Evolutionary conservation across 31 red algal species (phyloP).

Genomic region (Odonthalia washingtoniensis): DNA sequence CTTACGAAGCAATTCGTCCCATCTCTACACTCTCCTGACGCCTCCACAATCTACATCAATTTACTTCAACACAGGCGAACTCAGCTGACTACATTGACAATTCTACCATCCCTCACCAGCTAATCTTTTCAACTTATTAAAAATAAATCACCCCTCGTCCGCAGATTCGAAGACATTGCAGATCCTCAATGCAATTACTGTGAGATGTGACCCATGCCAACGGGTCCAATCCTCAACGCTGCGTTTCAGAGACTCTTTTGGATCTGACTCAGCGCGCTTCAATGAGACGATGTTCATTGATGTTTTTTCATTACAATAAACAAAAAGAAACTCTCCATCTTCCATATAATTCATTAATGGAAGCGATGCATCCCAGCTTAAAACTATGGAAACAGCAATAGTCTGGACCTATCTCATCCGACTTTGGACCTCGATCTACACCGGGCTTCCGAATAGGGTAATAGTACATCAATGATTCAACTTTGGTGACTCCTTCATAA

Average conservation of each 20-base stretch:
- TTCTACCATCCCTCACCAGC: slow-evolving; percentile 25
- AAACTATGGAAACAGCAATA: neutral
- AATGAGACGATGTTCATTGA: slow-evolving; percentile 17
- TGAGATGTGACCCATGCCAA: slow-evolving; percentile 6
- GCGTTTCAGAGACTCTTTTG: slow-evolving; percentile 26
- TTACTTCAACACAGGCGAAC: neutral
- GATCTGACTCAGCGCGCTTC: slow-evolving; percentile 2
- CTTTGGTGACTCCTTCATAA: too few relatives aligned
- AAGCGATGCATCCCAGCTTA: neutral
- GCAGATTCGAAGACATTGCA: neutral
- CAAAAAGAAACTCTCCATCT: neutral
- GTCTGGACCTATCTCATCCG: neutral
- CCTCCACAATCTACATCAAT: too few relatives aligned
- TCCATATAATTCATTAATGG: slow-evolving; percentile 1
- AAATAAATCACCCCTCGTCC: neutral
- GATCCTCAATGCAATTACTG: neutral
- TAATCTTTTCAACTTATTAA: slow-evolving; percentile 32
- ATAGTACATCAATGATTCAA: too few relatives aligned
- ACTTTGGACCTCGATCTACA: neutral
- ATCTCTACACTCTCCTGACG: too few relatives aligned
- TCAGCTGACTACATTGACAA: slow-evolving; percentile 5
- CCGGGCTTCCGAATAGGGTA: too few relatives aligned
- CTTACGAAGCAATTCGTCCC: too few relatives aligned
- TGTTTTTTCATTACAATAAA: neutral
- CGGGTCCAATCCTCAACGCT: too few relatives aligned